Percentiles rank a stretch among this genome's conserved stretches.
Conservation (phyloP, 495 filamentous ascomycete species). For the Penicillium maclennaniae region DNA sequence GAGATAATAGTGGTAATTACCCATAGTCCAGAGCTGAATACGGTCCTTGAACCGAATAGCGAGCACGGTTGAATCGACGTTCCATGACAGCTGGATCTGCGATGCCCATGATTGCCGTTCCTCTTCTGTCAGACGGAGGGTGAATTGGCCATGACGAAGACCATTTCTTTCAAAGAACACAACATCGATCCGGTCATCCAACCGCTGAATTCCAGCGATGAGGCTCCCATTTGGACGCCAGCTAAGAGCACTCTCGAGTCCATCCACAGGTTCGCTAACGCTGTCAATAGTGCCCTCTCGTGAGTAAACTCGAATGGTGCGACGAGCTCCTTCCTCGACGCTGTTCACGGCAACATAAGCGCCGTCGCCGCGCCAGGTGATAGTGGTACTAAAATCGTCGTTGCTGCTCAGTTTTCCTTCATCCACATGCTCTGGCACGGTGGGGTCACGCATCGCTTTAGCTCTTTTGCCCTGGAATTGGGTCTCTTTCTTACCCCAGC, state of each 20-base stretch:
- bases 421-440: constrained; percentile 89
- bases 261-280: constrained; percentile 89
- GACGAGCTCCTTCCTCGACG: constrained; percentile 59
- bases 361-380: constrained; percentile 94
- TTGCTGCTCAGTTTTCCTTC: constrained; percentile 67
- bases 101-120: constrained; percentile 52
- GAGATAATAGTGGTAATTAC: constrained; percentile 98
- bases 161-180: constrained; percentile 98
- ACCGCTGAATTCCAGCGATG: constrained; percentile 75
- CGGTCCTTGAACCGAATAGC: constrained; percentile 72
- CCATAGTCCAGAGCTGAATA: constrained; percentile 92
- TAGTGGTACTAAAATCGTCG: constrained; percentile 66
- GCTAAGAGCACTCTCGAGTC: constrained; percentile 77
- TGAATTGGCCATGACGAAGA: constrained; percentile 87
- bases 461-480: constrained; percentile 95
- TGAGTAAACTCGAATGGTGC: constrained; percentile 82
- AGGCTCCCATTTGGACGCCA: constrained; percentile 91
- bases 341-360: constrained; percentile 84
- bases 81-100: constrained; percentile 73
- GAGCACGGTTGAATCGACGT: constrained; percentile 83
- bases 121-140: constrained; percentile 60
- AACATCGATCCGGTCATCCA: constrained; percentile 67
- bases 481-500: constrained; percentile 97
- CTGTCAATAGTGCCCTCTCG: constrained; percentile 87
- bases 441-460: constrained; percentile 86